Conservation (phyloP, 805 yeast genomes). For the Debaryomyces prosopidis region DNA sequence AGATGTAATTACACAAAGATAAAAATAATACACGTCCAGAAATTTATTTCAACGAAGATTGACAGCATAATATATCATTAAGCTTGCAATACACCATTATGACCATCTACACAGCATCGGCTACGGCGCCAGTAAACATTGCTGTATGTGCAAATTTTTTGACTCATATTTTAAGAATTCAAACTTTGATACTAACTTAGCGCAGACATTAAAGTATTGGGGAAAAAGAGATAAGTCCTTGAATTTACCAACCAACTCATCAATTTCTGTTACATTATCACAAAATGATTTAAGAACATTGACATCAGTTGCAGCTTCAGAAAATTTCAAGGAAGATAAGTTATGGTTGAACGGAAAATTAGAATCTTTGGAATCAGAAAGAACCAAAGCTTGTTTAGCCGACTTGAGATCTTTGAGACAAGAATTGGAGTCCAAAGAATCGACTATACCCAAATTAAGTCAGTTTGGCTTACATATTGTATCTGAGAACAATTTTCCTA, state of each 20-base stretch:
- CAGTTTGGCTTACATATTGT: slow-evolving; percentile 73
- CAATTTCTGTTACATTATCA: slow-evolving; percentile 90
- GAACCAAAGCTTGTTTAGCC: slow-evolving; percentile 71
- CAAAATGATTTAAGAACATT: slow-evolving; percentile 89
- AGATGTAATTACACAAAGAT: not conserved
- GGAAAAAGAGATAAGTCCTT: slow-evolving; percentile 90
- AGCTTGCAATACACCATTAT: slow-evolving; percentile 20
- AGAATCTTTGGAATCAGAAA: slow-evolving; percentile 65
- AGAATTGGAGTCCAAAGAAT: slow-evolving; percentile 57
- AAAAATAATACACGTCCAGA: not conserved
- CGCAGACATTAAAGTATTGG: slow-evolving; percentile 92
- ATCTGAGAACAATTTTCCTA: slow-evolving; percentile 95
- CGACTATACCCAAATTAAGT: slow-evolving; percentile 60
- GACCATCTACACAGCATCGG: slow-evolving; percentile 69
- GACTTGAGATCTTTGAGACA: slow-evolving; percentile 72
- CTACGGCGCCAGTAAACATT: slow-evolving; percentile 96
- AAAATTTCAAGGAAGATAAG: slow-evolving; percentile 57
- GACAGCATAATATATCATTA: slow-evolving; percentile 4
- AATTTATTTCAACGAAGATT: slow-evolving; percentile 2
- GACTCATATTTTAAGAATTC: not conserved
- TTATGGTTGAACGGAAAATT: slow-evolving; percentile 85
- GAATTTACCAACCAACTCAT: slow-evolving; percentile 93
- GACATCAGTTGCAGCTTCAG: slow-evolving; percentile 80
- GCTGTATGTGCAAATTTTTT: slow-evolving; percentile 60
- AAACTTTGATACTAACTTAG: slow-evolving; percentile 9